Evolutionary conservation across 306 rosid species (phyloP).

Genomic region (Pachyrhizus erosus): DNA sequence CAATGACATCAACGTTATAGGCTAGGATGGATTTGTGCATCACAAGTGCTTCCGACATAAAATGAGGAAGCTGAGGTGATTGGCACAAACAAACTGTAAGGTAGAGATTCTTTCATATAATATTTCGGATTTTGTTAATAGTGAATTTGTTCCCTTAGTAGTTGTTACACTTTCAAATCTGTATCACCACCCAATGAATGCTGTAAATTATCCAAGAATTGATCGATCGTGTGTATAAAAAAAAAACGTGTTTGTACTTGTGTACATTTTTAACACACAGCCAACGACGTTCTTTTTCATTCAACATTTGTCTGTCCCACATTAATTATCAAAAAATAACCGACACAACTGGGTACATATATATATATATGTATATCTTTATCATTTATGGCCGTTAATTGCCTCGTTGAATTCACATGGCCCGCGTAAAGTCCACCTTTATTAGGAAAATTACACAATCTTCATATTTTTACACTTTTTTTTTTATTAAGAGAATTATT

Average conservation of each 20-base stretch:
- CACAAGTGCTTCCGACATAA: constrained; percentile 42
- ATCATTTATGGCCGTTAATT: no score
- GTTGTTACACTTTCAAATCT: constrained; percentile 16
- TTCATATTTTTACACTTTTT: no score
- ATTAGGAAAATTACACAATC: no score
- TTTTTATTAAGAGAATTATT: no score
- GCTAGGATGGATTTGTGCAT: no score
- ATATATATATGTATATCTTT: neutral
- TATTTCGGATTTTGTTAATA: constrained; percentile 38
- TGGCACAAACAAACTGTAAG: constrained; percentile 9
- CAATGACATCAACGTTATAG: no score
- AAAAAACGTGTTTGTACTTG: neutral
- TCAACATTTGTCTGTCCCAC: neutral
- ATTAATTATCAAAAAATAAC: neutral
- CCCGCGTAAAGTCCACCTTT: no score
- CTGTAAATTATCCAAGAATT: constrained; percentile 42
- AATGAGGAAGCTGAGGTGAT: constrained; percentile 18
- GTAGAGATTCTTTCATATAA: constrained; percentile 39
- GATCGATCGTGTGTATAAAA: constrained; percentile 33
- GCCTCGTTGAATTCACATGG: no score
- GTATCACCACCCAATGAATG: constrained; percentile 22
- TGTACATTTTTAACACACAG: neutral
- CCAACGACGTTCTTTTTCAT: neutral
- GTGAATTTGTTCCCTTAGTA: constrained; percentile 26
- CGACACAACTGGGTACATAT: neutral